Conservation (phyloP, 768 basidiomycete species). For the Tulasnella sp. region DNA sequence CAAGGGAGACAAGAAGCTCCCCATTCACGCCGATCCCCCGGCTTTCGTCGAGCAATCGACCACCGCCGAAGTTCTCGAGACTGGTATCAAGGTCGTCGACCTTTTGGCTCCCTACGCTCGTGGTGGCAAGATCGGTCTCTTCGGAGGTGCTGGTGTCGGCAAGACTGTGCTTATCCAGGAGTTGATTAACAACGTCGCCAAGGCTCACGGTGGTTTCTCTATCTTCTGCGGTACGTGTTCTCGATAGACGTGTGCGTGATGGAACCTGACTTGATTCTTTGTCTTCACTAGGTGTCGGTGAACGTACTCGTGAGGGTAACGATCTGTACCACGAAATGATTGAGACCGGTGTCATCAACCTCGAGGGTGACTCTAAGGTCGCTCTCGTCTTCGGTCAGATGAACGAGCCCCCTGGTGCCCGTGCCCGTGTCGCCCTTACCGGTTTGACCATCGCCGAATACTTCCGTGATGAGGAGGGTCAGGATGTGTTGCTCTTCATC, state of each 20-base stretch:
- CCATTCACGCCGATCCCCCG: constrained; percentile 98
- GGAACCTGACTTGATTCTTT: background rate
- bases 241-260: background rate
- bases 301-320: constrained; percentile 99
- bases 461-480: constrained; percentile 99
- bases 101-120: constrained; percentile 99
- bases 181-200: constrained; percentile 99
- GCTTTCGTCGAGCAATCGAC: constrained; percentile 98
- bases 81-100: constrained; percentile 99
- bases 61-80: constrained; percentile 97
- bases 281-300: constrained; percentile 82
- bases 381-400: constrained; percentile 99
- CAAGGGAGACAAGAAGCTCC: constrained; percentile 86
- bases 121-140: constrained; percentile 99
- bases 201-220: constrained; percentile 99
- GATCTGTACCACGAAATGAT: constrained; percentile 99
- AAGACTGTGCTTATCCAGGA: constrained; percentile 99
- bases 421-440: constrained; percentile 99
- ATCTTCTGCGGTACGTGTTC: constrained; percentile 85
- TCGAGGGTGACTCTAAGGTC: constrained; percentile 99
- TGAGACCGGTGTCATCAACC: constrained; percentile 99
- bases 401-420: constrained; percentile 99
- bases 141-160: constrained; percentile 99
- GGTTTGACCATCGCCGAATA: constrained; percentile 99
- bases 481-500: constrained; percentile 99